These are phyloP conservation scores for Dothistroma pini DNA, from an alignment of 2,329 filamentous ascomycete genomes.

Conservation along the genomic window DNA sequence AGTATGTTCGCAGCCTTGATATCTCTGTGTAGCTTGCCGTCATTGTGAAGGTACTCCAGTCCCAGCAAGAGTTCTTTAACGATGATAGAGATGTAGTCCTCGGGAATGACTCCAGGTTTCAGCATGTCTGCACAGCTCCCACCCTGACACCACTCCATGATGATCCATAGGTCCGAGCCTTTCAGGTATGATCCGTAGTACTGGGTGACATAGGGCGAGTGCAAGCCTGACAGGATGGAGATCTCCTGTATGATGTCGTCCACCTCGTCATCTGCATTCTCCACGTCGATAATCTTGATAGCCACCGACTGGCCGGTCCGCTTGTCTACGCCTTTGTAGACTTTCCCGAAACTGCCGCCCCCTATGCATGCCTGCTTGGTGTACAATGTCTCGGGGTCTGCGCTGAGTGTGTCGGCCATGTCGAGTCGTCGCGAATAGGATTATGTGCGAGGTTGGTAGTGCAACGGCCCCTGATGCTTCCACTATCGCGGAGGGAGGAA, in stretches of 20 bases:
- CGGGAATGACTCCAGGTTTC: constrained; percentile 85
- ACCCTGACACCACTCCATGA: constrained; percentile 98
- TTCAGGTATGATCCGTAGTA: constrained; percentile 98
- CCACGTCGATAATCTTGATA: constrained; percentile 98
- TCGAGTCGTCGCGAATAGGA: not conserved
- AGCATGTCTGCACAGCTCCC: constrained; percentile 94
- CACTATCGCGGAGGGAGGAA: not conserved
- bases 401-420: constrained; percentile 34
- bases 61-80: constrained; percentile 84
- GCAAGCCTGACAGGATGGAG: constrained; percentile 90
- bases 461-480: not conserved
- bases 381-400: constrained; percentile 88
- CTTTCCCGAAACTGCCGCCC: constrained; percentile 96
- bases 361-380: constrained; percentile 73
- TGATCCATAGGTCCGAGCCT: constrained; percentile 95
- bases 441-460: not conserved
- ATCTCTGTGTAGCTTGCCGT: constrained; percentile 94
- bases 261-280: constrained; percentile 98
- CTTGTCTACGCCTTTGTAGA: constrained; percentile 98
- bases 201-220: constrained; percentile 94
- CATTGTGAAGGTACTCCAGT: constrained; percentile 86
- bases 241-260: constrained; percentile 99
- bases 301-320: constrained; percentile 89
- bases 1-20: constrained; percentile 98
- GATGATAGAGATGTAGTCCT: constrained; percentile 97